Conservation (phyloP, 495 filamentous ascomycete species). For the Umbilicaria muhlenbergii region DNA sequence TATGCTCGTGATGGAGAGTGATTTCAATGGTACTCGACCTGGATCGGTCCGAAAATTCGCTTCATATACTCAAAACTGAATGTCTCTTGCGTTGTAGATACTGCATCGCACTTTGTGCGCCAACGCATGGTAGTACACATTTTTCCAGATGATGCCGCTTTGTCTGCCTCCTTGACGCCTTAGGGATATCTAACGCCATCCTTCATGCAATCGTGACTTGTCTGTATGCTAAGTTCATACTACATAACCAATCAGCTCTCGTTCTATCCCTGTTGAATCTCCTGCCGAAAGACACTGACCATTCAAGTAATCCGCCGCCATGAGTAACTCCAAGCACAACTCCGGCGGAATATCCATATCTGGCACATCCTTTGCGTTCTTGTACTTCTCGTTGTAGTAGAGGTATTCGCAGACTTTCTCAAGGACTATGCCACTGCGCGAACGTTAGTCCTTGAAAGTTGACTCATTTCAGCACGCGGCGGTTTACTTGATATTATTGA, state of each 20-base stretch:
- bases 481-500: constrained; percentile 60
- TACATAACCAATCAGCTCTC: background rate
- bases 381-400: constrained; percentile 74
- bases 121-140: too few relatives aligned
- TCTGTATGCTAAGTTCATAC: too few relatives aligned
- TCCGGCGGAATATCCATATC: constrained; percentile 81
- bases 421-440: constrained; percentile 54
- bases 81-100: too few relatives aligned
- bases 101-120: too few relatives aligned
- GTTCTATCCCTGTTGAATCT: constrained; percentile 5
- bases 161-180: background rate
- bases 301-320: constrained; percentile 65
- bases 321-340: constrained; percentile 63
- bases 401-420: constrained; percentile 90
- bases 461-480: background rate
- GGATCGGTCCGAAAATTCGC: too few relatives aligned
- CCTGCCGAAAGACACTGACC: constrained; percentile 10
- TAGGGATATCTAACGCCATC: constrained; percentile 5
- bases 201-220: constrained; percentile 1
- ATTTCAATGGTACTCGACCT: too few relatives aligned
- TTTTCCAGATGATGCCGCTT: constrained; percentile 23
- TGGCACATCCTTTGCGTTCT: constrained; percentile 57
- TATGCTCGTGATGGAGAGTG: constrained; percentile 47
- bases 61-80: too few relatives aligned
- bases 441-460: constrained; percentile 2